Percentiles rank a stretch among this genome's conserved stretches.
Evolutionary conservation across 768 basidiomycete genomes (phyloP).

Genomic region (Lentinula edodes): DNA sequence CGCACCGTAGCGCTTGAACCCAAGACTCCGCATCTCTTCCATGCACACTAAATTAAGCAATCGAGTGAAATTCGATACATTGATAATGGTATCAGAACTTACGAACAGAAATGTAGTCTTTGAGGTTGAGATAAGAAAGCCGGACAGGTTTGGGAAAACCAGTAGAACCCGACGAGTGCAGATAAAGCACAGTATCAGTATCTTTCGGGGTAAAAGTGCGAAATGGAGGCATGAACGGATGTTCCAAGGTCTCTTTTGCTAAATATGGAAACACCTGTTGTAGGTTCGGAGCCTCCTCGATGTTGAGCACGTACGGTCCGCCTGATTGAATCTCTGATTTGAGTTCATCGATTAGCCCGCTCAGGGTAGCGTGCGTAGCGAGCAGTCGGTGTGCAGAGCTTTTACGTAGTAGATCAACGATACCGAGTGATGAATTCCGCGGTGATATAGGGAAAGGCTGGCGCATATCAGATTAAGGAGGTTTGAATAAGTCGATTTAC

Average conservation of each 20-base stretch:
- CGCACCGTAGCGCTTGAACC: not conserved
- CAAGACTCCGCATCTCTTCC: not conserved
- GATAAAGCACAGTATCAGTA: conserved; percentile 11
- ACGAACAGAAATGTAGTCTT: conserved; percentile 8
- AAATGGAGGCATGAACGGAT: conserved; percentile 25
- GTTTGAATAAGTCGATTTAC: not conserved
- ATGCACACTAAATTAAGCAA: not conserved
- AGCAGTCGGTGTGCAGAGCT: conserved; percentile 33
- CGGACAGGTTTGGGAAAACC: conserved; percentile 15
- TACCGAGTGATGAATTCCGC: conserved; percentile 28
- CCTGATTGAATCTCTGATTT: conserved; percentile 12
- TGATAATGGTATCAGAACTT: not conserved
- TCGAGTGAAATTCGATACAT: not conserved
- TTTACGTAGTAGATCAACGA: conserved; percentile 29
- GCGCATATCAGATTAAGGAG: not conserved
- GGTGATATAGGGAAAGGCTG: conserved; percentile 38
- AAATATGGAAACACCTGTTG: conserved; percentile 33
- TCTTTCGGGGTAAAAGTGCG: not conserved
- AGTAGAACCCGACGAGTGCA: conserved; percentile 27
- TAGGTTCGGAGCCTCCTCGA: conserved; percentile 29
- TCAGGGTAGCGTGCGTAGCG: conserved; percentile 23
- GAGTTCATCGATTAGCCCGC: conserved; percentile 24
- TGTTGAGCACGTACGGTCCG: conserved; percentile 16
- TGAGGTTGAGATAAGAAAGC: conserved; percentile 1
- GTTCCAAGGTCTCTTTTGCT: conserved; percentile 23